Conservation (phyloP, 73 alveolate genomes). For the Durusdinium trenchii region DNA sequence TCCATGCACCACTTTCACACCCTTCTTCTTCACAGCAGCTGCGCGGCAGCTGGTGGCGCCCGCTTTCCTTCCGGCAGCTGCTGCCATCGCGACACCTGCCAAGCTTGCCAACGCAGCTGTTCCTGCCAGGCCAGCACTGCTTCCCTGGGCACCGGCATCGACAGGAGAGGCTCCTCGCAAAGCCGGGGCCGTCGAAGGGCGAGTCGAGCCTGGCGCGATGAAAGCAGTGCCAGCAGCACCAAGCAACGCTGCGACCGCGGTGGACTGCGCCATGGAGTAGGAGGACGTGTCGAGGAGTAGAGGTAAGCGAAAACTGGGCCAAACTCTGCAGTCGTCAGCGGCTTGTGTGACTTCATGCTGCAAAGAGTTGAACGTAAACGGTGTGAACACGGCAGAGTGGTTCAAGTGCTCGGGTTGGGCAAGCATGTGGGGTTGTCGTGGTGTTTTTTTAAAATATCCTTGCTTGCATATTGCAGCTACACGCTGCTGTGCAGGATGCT, state of each 20-base stretch:
- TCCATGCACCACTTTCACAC: constrained; percentile 72
- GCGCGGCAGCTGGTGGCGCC: constrained; percentile 73
- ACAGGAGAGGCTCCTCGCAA: constrained; percentile 1
- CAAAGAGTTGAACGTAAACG: not conserved
- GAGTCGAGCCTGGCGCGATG: not conserved
- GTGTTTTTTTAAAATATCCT: not conserved
- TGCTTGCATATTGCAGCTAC: not conserved
- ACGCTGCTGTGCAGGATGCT: not conserved
- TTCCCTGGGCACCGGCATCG: not conserved
- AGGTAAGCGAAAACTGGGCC: constrained; percentile 18
- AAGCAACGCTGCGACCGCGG: constrained; percentile 29
- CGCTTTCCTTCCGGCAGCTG: constrained; percentile 40
- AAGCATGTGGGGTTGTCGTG: not conserved
- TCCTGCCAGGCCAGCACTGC: constrained; percentile 44
- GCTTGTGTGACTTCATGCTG: not conserved
- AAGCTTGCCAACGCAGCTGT: constrained; percentile 52
- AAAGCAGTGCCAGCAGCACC: constrained; percentile 53
- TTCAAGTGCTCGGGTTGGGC: not conserved
- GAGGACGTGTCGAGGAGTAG: not conserved
- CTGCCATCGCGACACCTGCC: constrained; percentile 48
- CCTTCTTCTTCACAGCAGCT: constrained; percentile 92
- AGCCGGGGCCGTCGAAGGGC: constrained; percentile 4
- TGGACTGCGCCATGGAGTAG: constrained; percentile 10
- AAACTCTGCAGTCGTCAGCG: too few species aligned
- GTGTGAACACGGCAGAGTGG: not conserved